These are phyloP conservation scores for Starmerella stigmatis DNA, from an alignment of 805 yeast genomes.

Conservation along the genomic window DNA sequence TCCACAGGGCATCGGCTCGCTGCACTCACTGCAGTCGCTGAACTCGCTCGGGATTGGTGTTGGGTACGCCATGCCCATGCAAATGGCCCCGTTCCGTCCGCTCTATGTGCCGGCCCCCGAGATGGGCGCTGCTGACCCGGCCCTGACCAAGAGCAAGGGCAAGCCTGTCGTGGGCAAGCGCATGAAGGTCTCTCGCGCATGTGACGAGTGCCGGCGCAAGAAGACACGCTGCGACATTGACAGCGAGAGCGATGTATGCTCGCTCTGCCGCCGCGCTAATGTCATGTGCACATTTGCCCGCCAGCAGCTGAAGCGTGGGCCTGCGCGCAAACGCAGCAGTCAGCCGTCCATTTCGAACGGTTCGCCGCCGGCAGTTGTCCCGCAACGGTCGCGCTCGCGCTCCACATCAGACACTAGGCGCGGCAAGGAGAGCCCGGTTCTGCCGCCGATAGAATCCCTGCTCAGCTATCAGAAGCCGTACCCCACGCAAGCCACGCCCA, in stretches of 20 bases:
- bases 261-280: constrained; percentile 43
- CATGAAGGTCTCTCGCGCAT: constrained; percentile 26
- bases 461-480: constrained; percentile 1
- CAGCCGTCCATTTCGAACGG: neutral
- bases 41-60: neutral
- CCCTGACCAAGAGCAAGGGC: neutral
- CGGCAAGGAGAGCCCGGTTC: constrained; percentile 5
- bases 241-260: constrained; percentile 32
- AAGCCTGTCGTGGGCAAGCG: constrained; percentile 19
- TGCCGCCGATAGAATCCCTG: constrained; percentile 12
- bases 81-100: constrained; percentile 5
- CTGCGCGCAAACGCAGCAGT: constrained; percentile 40
- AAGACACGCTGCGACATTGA: constrained; percentile 37
- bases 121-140: neutral
- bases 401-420: constrained; percentile 6
- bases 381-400: constrained; percentile 4
- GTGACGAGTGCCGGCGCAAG: constrained; percentile 35
- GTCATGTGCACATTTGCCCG: constrained; percentile 47
- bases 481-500: neutral
- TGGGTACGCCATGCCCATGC: constrained; percentile 6
- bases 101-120: neutral
- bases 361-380: neutral
- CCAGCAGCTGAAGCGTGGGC: constrained; percentile 53
- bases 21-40: neutral
- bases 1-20: neutral